A percentile compares a stretch with the other conserved stretches of the same genome.
Conservation (phyloP, 345 rosid genomes). For the Aethionema arabicum region DNA sequence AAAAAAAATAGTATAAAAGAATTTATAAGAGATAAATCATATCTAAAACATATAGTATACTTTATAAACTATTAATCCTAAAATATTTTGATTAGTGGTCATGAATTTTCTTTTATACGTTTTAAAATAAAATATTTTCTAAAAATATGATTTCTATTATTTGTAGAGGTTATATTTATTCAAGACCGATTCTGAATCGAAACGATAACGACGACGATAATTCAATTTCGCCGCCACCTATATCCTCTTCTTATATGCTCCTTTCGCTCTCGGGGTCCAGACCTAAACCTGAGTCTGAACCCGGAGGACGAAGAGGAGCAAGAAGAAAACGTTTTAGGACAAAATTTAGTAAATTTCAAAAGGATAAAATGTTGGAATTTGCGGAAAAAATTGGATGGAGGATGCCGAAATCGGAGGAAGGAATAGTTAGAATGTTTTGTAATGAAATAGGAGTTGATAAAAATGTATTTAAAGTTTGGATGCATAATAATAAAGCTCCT, state of each 20-base stretch:
- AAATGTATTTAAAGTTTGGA: slow-evolving; percentile 84
- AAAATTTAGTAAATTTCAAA: slow-evolving; percentile 66
- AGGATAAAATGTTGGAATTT: slow-evolving; percentile 66
- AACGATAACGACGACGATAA: slow-evolving; percentile 25
- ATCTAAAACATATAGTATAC: no score
- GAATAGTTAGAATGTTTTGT: slow-evolving; percentile 56
- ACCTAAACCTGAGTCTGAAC: no score
- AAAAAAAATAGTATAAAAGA: no score
- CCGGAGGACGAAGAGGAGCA: slow-evolving; percentile 11
- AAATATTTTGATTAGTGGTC: no score
- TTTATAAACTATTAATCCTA: no score
- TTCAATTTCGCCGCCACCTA: slow-evolving; percentile 82
- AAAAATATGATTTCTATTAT: no score
- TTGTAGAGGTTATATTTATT: no score
- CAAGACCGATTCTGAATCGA: no score
- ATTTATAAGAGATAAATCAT: no score
- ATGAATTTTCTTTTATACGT: no score
- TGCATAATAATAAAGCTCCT: slow-evolving; percentile 91
- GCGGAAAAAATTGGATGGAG: slow-evolving; percentile 83
- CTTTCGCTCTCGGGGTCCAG: slow-evolving; percentile 54
- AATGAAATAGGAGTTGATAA: slow-evolving; percentile 66
- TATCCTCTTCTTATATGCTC: slow-evolving; percentile 77
- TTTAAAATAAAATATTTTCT: no score
- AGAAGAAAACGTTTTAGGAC: slow-evolving; percentile 61
- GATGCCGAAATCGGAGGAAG: slow-evolving; percentile 76